A percentile compares a stretch with the other conserved stretches of the same genome.
Conservation (phyloP, 2,329 filamentous ascomycete genomes). For the Karstenula rhodostoma region DNA sequence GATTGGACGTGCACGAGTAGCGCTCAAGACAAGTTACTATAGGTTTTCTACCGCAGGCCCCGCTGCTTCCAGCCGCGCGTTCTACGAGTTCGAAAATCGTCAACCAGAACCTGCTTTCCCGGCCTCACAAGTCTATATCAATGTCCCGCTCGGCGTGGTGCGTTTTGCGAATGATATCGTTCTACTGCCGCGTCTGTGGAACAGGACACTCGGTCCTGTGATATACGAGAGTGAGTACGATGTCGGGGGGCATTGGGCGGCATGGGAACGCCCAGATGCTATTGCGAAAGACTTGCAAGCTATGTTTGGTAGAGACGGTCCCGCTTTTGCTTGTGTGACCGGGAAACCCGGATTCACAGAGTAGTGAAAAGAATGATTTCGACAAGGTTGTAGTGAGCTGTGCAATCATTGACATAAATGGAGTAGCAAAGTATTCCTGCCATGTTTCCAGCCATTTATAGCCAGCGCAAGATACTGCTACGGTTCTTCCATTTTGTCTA, state of each 20-base stretch:
- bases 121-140: background rate
- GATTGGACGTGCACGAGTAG: background rate
- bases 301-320: conserved; percentile 50
- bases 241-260: conserved; percentile 54
- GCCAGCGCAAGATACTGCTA: too few species aligned
- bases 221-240: conserved; percentile 27
- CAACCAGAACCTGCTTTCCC: conserved; percentile 13
- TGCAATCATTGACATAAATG: too few species aligned
- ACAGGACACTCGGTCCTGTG: conserved; percentile 30
- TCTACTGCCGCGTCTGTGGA: conserved; percentile 19
- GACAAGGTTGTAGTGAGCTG: background rate
- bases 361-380: background rate
- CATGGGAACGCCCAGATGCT: conserved; percentile 11
- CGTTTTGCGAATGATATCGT: conserved; percentile 20
- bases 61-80: conserved; percentile 64
- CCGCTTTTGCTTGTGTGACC: background rate
- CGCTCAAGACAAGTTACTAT: background rate
- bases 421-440: too few species aligned
- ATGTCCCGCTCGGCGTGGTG: conserved; percentile 31
- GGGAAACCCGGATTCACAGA: conserved; percentile 2
- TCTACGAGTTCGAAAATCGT: conserved; percentile 59
- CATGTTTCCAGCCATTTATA: too few species aligned
- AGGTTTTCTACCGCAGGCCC: conserved; percentile 72
- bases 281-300: conserved; percentile 59
- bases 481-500: too few species aligned